These are phyloP conservation scores for Monilinia fructicola DNA, from an alignment of 2,329 filamentous ascomycete species.

Conservation along the genomic window DNA sequence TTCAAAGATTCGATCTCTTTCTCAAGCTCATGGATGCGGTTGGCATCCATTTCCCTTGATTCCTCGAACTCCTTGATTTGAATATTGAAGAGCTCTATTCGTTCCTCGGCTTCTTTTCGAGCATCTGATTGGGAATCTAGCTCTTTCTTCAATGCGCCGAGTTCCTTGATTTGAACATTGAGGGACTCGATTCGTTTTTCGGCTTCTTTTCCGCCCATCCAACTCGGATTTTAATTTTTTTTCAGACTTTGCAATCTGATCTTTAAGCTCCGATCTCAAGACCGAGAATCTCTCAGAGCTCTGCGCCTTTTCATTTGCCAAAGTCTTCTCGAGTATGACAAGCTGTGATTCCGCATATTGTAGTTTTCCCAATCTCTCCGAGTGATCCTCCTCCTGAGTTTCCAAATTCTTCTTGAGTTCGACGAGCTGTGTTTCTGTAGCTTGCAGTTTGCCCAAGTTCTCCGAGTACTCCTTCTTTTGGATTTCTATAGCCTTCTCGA, in stretches of 20 bases:
- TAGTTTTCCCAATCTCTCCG: neutral
- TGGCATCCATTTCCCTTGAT: constrained; percentile 28
- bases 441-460: constrained; percentile 27
- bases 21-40: constrained; percentile 34
- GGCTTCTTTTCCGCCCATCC: constrained; percentile 30
- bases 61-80: constrained; percentile 34
- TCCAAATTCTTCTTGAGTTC: constrained; percentile 31
- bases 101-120: constrained; percentile 30
- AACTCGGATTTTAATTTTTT: constrained; percentile 29
- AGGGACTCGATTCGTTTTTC: constrained; percentile 30
- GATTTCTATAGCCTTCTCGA: constrained; percentile 31
- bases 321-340: constrained; percentile 29
- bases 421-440: constrained; percentile 33
- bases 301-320: constrained; percentile 27
- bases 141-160: constrained; percentile 29
- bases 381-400: constrained; percentile 30
- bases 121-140: constrained; percentile 29
- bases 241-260: constrained; percentile 27
- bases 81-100: constrained; percentile 28
- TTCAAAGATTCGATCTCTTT: constrained; percentile 30
- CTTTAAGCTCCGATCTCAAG: constrained; percentile 29
- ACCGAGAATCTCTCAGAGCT: constrained; percentile 29
- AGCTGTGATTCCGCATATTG: constrained; percentile 30
- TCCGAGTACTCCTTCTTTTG: constrained; percentile 28
- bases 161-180: constrained; percentile 32